Percentiles rank a stretch among this genome's conserved stretches.
Conservation (phyloP, 805 yeast genomes). For the Cyberlindnera lachancei region DNA sequence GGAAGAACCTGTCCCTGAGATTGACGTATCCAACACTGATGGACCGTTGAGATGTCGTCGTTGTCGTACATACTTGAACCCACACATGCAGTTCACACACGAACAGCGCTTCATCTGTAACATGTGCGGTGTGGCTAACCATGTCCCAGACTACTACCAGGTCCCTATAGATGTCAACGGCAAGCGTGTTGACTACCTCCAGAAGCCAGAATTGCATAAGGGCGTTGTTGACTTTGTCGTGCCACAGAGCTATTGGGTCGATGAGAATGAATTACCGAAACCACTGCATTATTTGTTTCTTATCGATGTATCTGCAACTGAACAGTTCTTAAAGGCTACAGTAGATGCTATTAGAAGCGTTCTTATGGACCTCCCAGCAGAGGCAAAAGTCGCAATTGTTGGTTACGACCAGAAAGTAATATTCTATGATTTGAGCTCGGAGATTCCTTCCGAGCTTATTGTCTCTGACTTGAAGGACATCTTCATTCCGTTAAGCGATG, state of each 20-base stretch:
- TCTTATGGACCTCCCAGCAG: conserved; percentile 22
- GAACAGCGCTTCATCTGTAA: conserved; percentile 72
- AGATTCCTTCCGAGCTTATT: conserved; percentile 48
- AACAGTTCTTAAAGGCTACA: conserved; percentile 52
- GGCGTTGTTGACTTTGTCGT: conserved; percentile 86
- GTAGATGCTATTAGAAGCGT: conserved; percentile 65
- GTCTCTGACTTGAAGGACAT: conserved; percentile 70
- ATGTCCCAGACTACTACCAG: conserved; percentile 58
- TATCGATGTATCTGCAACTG: conserved; percentile 61
- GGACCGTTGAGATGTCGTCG: conserved; percentile 89
- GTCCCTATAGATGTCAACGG: conserved; percentile 56
- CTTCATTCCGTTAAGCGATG: conserved; percentile 71
- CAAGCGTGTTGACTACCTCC: conserved; percentile 52
- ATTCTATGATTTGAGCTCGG: conserved; percentile 60
- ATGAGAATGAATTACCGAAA: conserved; percentile 30
- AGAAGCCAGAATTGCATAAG: conserved; percentile 66
- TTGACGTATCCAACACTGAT: conserved; percentile 43
- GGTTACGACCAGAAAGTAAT: conserved; percentile 69
- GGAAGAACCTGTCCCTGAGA: conserved; percentile 55
- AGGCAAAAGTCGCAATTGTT: conserved; percentile 52
- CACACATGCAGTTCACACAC: conserved; percentile 59
- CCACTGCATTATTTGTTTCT: conserved; percentile 66
- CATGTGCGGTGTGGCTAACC: conserved; percentile 72
- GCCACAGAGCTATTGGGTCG: conserved; percentile 60
- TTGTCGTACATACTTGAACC: conserved; percentile 86